Evolutionary conservation across 78 protist species (phyloP), one percentile per base, ranked within the genome.

Genomic region (Cyanophora paradoxa): DNA sequence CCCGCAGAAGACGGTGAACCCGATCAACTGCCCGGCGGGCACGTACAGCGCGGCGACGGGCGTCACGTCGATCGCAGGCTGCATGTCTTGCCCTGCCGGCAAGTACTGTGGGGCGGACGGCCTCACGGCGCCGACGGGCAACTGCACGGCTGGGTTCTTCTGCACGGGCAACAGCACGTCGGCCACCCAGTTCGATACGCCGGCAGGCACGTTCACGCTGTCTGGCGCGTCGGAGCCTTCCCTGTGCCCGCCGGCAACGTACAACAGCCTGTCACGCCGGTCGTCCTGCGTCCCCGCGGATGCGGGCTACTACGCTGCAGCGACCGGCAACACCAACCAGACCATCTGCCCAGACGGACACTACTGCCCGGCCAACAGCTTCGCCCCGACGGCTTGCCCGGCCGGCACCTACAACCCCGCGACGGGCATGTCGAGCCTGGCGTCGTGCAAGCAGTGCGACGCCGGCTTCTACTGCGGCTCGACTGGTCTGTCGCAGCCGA

Each of bases 11-110:
- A 56, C 74, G n/a, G 71, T 46, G 2, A 10, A 1, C 33, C 85
- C 84, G 0, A 3, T 11, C 33, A 26, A 54, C 16, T 84, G 89
- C 52, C 81, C 81, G 30, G 52, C 65, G 24, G 89, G 84, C 17
- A 63, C 34, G 33, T 79, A 16, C 58, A 16, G 33, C 26, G 22
- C n/a, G n/a, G n/a, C n/a, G n/a, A n/a, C n/a, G n/a, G n/a, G n/a
- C n/a, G n/a, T n/a, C n/a, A n/a, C n/a, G n/a, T n/a, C n/a, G n/a
- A n/a, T n/a, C n/a, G 22, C 65, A 14, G 74, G 17, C 34, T 76
- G 81, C 41, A 7, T 3, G 14, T 5, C 44, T 10, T 78, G 82
- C 54, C 40, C 41, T 3, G 61, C 74, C 22, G 74, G 67, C 36
- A 10, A 39, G 34, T 78, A 52, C 69, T 67, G 67, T n/a, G 62